Base-by-base conservation (phyloP, 192 early-diverging fungal species). In the Geranomyces variabilis region DNA sequence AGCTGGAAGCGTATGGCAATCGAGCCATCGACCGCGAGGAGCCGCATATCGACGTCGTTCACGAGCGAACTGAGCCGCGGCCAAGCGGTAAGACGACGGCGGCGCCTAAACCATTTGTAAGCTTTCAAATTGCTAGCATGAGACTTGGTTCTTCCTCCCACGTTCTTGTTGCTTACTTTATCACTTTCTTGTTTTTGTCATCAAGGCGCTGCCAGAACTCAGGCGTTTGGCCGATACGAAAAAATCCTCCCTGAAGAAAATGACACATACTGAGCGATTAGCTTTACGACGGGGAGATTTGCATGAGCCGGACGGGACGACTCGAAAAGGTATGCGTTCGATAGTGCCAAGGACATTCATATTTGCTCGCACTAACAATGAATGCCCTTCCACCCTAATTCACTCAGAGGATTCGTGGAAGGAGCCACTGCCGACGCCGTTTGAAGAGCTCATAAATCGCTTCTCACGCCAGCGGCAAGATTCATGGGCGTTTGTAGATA, bases 1-100 rank as follows among this genome's bases (percentile, higher is more conserved):
- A 88, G 56, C 68, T 97, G 6, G 83, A 82, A 67, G 78, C 85
- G 6, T 91, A 86, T 71, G 94, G 91, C 1, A 64, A 74, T 5
- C 81, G 79, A 63, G 83, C 90, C 0, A 93, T 97, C 74, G 90
- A 91, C 36, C 79, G 92, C 1, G 90, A 90, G 55, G 76, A 70
- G 24, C 72, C 77, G 2, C 79, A 57, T 22, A 70, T 87, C 17
- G 70, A 49, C 12, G 44, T 43, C 5, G 58, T 26, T 8, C 15
- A 14, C 56, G 47, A 63, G 48, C 28, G 67, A 69, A 48, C 75
- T 76, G 49, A 69, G 51, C 69, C n/a, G 17, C n/a, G 62, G 19
- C 36, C 36, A 41, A 3, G 12, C 12, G 46, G 53, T 30, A 51
- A 28, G 41, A 53, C 41, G 43, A 72, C 4, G 59, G 24, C 33